Conservation (phyloP, 2,329 filamentous ascomycete genomes). For the Neoascochyta sp. region DNA sequence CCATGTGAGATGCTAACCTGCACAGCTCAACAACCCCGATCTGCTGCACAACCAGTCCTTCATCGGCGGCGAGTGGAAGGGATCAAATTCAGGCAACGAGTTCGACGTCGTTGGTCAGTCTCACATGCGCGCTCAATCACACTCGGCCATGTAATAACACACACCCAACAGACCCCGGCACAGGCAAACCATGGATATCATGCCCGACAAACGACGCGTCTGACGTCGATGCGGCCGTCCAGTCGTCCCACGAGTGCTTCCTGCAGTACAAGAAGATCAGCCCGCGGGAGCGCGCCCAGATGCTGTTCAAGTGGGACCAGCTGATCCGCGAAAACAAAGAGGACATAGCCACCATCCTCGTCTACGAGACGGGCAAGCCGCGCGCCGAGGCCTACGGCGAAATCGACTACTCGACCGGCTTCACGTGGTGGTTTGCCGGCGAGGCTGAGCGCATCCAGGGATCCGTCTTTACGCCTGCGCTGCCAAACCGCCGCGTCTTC, state of each 20-base stretch:
- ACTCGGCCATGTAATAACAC: too few species aligned
- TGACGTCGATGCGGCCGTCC: constrained; percentile 60
- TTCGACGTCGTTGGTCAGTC: constrained; percentile 54
- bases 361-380: constrained; percentile 57
- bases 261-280: constrained; percentile 57
- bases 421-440: constrained; percentile 57
- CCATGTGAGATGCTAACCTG: background rate
- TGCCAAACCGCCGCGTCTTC: constrained; percentile 62
- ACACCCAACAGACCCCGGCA: constrained; percentile 50
- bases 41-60: constrained; percentile 55
- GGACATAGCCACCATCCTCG: constrained; percentile 61
- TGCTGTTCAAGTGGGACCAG: constrained; percentile 62
- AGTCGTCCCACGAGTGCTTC: constrained; percentile 60
- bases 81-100: constrained; percentile 54
- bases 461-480: constrained; percentile 55
- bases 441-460: constrained; percentile 63
- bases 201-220: constrained; percentile 50
- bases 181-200: constrained; percentile 48
- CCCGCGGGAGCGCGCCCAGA: constrained; percentile 59
- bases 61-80: constrained; percentile 54
- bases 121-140: too few species aligned
- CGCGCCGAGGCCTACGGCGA: constrained; percentile 51
- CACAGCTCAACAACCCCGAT: constrained; percentile 52
- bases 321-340: constrained; percentile 60
- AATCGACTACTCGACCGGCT: constrained; percentile 52